Percentiles rank a stretch among this genome's conserved stretches.
Conservation (phyloP, 1,284 basidiomycete species). For the Neonothopanus nambi region DNA sequence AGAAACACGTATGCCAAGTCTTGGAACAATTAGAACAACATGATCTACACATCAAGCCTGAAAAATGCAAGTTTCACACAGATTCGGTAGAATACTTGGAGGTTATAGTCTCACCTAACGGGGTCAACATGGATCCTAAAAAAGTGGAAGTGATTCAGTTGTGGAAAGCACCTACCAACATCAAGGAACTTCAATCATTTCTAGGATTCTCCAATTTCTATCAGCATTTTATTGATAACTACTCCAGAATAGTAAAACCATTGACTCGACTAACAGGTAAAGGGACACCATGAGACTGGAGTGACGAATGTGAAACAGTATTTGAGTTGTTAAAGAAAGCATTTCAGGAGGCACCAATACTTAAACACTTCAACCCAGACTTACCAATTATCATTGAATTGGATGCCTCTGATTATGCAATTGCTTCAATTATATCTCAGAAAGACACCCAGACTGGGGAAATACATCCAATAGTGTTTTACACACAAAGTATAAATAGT, state of each 20-base stretch:
- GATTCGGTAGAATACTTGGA: conserved; percentile 34
- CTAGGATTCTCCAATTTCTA: conserved; percentile 39
- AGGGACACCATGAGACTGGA: conserved; percentile 20
- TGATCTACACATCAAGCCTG: conserved; percentile 25
- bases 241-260: conserved; percentile 26
- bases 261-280: conserved; percentile 23
- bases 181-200: conserved; percentile 31
- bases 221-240: conserved; percentile 32
- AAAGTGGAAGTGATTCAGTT: conserved; percentile 30
- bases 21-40: conserved; percentile 25
- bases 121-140: conserved; percentile 29
- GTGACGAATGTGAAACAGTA: conserved; percentile 13
- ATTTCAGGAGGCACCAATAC: conserved; percentile 22
- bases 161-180: conserved; percentile 30
- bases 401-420: conserved; percentile 30
- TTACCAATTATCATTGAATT: conserved; percentile 27
- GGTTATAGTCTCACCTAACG: conserved; percentile 26
- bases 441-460: conserved; percentile 20
- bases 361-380: conserved; percentile 21
- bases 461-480: conserved; percentile 31
- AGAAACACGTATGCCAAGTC: too few species aligned
- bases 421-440: conserved; percentile 30
- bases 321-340: conserved; percentile 26
- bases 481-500: conserved; percentile 23
- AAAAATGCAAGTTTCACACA: conserved; percentile 32